phyloP scores from a whole-genome alignment of 2,329 filamentous ascomycete genomes.

The Epichloe coenophiala region DNA sequence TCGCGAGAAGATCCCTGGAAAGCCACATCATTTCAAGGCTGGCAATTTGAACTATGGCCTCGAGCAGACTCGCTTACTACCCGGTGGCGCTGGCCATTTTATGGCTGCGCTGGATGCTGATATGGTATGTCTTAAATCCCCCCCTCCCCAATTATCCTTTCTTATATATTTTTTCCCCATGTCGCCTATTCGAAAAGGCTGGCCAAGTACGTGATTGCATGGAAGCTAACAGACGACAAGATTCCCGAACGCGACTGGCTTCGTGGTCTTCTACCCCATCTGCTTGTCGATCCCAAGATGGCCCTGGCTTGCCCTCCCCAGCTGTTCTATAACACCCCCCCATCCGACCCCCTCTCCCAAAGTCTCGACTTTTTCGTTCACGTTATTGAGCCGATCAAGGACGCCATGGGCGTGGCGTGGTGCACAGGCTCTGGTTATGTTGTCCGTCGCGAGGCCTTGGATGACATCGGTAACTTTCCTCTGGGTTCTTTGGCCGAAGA shows the following conservation, averaged over 20 bases:
- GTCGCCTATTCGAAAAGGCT: background rate
- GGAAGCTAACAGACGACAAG: conserved; percentile 12
- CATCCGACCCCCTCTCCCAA: conserved; percentile 43
- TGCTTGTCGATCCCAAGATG: conserved; percentile 42
- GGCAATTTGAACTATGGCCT: conserved; percentile 50
- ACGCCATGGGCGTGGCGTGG: conserved; percentile 42
- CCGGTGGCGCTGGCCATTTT: conserved; percentile 41
- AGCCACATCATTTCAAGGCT: conserved; percentile 47
- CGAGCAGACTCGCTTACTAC: conserved; percentile 33
- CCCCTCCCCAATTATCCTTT: no score
- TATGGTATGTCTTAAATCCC: conserved; percentile 30
- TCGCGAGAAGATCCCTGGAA: conserved; percentile 32
- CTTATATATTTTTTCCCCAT: background rate
- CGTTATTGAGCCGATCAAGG: conserved; percentile 35
- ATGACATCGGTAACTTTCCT: conserved; percentile 48
- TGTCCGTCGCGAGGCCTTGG: conserved; percentile 43
- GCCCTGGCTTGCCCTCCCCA: conserved; percentile 47
- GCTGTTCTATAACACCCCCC: conserved; percentile 49
- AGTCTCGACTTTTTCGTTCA: conserved; percentile 46
- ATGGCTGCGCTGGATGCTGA: conserved; percentile 54
- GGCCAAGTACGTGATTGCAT: background rate
- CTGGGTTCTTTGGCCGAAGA: conserved; percentile 47
- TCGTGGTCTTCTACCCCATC: conserved; percentile 40
- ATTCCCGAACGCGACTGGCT: conserved; percentile 50
- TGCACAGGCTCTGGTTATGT: conserved; percentile 52